Conservation (phyloP, 2,329 filamentous ascomycete genomes). For the Claviceps humidiphila region DNA sequence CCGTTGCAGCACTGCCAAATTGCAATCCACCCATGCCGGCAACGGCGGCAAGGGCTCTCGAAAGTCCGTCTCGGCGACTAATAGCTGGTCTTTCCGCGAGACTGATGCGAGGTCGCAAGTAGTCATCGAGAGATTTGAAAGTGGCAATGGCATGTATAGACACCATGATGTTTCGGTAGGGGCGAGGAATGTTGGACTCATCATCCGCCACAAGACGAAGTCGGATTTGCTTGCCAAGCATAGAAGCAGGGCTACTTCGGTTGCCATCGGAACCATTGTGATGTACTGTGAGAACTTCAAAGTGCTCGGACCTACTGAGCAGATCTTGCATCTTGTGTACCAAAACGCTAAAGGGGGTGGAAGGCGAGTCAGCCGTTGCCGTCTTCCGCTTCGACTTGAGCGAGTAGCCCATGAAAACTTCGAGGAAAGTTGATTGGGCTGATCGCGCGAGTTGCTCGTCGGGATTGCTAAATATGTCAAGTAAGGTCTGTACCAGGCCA, state of each 20-base stretch:
- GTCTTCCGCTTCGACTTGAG: slow-evolving; percentile 54
- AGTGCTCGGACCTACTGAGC: slow-evolving; percentile 91
- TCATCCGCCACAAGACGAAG: slow-evolving; percentile 82
- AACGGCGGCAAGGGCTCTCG: slow-evolving; percentile 61
- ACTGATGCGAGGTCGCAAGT: slow-evolving; percentile 78
- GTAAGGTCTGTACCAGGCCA: slow-evolving; percentile 70
- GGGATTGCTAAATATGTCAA: slow-evolving; percentile 67
- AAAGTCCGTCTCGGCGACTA: slow-evolving; percentile 50
- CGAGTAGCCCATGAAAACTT: slow-evolving; percentile 76
- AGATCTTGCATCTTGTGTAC: slow-evolving; percentile 92
- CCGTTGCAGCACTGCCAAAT: slow-evolving; percentile 30
- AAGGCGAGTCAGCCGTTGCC: slow-evolving; percentile 52
- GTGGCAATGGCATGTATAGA: slow-evolving; percentile 97
- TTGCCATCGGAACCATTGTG: slow-evolving; percentile 84
- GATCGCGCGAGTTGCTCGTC: slow-evolving; percentile 47
- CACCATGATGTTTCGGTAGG: slow-evolving; percentile 92
- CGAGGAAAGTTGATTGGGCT: slow-evolving; percentile 72
- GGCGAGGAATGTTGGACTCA: slow-evolving; percentile 73
- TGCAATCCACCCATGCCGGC: slow-evolving; percentile 57
- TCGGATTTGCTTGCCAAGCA: slow-evolving; percentile 91
- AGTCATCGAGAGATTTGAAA: slow-evolving; percentile 93
- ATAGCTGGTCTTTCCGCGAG: slow-evolving; percentile 56
- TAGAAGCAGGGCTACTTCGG: slow-evolving; percentile 80
- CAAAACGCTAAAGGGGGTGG: slow-evolving; percentile 79
- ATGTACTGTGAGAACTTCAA: slow-evolving; percentile 91